These are phyloP conservation scores for Paramecium sexaurelia DNA, from an alignment of 73 alveolate species.

Conservation along the genomic window DNA sequence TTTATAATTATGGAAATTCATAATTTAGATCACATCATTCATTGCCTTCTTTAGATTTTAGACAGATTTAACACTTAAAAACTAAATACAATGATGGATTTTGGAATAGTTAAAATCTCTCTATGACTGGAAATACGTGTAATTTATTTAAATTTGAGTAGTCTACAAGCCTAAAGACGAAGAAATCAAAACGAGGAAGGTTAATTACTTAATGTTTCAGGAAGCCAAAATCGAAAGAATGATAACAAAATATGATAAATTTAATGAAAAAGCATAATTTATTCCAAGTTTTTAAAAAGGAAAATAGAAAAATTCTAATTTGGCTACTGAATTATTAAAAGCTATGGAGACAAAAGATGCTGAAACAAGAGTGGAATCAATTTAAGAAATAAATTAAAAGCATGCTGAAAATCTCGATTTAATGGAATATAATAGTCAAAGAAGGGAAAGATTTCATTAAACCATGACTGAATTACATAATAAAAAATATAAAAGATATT, in stretches of 20 bases:
- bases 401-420: not conserved
- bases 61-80: not conserved
- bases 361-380: conserved; percentile 45
- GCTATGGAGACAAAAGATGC: not conserved
- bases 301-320: not conserved
- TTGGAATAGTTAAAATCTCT: not conserved
- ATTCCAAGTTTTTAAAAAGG: conserved; percentile 41
- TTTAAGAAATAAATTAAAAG: conserved; percentile 6
- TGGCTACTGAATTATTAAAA: not conserved
- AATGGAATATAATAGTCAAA: not conserved
- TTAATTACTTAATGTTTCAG: conserved; percentile 32
- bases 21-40: not conserved
- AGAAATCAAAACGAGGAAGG: conserved; percentile 31
- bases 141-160: not conserved
- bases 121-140: not conserved
- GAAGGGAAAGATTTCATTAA: not conserved
- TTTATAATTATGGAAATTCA: not conserved
- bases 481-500: not conserved
- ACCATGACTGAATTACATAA: conserved; percentile 41
- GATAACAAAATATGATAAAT: conserved; percentile 50
- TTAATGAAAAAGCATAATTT: conserved; percentile 40
- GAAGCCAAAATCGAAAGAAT: conserved; percentile 58
- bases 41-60: conserved; percentile 8
- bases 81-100: not conserved
- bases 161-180: conserved; percentile 52